Conservation (phyloP, 176 grass and related monocot genomes). For the Carex kokanica region DNA sequence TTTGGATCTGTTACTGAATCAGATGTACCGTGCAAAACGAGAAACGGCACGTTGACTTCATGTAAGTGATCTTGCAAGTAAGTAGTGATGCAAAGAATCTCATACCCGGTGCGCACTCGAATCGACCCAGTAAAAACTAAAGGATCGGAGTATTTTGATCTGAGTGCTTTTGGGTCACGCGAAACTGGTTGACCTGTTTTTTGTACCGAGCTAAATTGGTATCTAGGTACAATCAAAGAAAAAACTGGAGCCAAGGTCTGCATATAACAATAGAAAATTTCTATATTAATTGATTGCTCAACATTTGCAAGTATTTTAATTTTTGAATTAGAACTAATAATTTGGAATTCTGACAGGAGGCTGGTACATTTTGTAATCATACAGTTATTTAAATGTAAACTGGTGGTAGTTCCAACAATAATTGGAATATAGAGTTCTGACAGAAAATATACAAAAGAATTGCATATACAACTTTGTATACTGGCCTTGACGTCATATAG, state of each 20-base stretch:
- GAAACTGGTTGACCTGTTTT: constrained; percentile 47
- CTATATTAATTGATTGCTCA: neutral
- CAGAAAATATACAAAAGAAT: neutral
- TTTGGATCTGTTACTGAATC: constrained; percentile 64
- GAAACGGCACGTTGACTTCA: constrained; percentile 43
- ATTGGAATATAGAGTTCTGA: neutral
- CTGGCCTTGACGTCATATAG: neutral
- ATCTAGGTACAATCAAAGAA: constrained; percentile 57
- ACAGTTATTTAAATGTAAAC: neutral
- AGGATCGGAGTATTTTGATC: constrained; percentile 64
- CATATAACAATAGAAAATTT: neutral
- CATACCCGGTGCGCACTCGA: constrained; percentile 68
- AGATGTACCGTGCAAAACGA: constrained; percentile 64
- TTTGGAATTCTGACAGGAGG: neutral
- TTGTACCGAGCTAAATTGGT: constrained; percentile 53
- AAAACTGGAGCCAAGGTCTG: constrained; percentile 69
- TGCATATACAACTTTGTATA: neutral
- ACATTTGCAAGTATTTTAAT: neutral
- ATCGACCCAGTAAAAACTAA: constrained; percentile 89
- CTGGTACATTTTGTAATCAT: neutral
- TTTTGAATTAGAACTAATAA: neutral
- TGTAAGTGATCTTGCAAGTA: constrained; percentile 52
- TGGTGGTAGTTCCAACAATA: neutral
- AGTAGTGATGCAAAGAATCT: constrained; percentile 63
- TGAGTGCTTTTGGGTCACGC: constrained; percentile 61